Evolutionary conservation across 2,329 filamentous ascomycete genomes (phyloP).

Genomic region (Curvularia hawaiiensis): DNA sequence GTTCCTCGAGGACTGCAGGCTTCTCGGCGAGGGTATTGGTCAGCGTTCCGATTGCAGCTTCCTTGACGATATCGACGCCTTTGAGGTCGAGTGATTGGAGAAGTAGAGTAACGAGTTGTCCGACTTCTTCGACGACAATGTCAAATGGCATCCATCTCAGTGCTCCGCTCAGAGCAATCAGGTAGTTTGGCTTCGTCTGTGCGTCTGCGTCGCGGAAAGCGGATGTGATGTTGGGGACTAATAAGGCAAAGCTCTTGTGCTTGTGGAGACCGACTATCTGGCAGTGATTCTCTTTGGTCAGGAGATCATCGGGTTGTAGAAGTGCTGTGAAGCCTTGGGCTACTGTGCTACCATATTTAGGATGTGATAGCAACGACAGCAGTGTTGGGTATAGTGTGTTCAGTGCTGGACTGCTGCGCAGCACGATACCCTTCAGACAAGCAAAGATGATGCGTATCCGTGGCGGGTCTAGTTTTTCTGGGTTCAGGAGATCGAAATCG

Average conservation of each 20-base stretch:
- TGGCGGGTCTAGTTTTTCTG: slow-evolving; percentile 43
- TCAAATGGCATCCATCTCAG: slow-evolving; percentile 64
- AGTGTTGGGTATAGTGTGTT: slow-evolving; percentile 51
- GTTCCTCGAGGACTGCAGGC: slow-evolving; percentile 59
- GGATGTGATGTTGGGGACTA: slow-evolving; percentile 61
- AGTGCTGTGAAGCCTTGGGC: slow-evolving; percentile 65
- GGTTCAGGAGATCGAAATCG: slow-evolving; percentile 38
- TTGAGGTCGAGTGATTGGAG: slow-evolving; percentile 66
- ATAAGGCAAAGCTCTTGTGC: slow-evolving; percentile 66
- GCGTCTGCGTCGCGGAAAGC: slow-evolving; percentile 55
- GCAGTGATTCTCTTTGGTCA: slow-evolving; percentile 66
- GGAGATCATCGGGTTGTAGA: slow-evolving; percentile 64
- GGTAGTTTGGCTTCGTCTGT: slow-evolving; percentile 62
- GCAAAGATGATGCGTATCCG: slow-evolving; percentile 64
- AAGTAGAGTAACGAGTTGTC: slow-evolving; percentile 63
- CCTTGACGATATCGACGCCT: slow-evolving; percentile 60
- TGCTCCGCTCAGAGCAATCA: slow-evolving; percentile 67
- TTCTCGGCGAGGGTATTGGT: slow-evolving; percentile 63
- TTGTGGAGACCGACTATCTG: slow-evolving; percentile 66
- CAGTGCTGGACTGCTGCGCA: slow-evolving; percentile 58
- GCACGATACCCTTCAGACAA: slow-evolving; percentile 63
- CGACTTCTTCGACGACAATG: slow-evolving; percentile 64
- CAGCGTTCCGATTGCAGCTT: slow-evolving; percentile 64
- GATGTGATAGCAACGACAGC: slow-evolving; percentile 56
- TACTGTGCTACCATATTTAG: slow-evolving; percentile 56